Base-by-base conservation (phyloP, 345 rosid genomes). In the Ceriops tagal region DNA sequence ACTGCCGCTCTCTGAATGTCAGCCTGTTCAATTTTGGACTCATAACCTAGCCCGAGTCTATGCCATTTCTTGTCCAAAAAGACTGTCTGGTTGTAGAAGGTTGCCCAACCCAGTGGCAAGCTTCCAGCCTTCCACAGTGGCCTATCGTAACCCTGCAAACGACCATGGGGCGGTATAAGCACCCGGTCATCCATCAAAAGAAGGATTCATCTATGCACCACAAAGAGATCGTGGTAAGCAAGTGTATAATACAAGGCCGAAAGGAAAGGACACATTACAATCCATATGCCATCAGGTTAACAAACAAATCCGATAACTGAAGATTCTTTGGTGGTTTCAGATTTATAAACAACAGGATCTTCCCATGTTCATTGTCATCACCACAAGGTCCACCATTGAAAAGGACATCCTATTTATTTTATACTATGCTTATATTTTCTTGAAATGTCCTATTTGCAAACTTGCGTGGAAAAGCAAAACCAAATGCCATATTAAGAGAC, bases 81-180 rank as follows among this genome's bases (percentile, higher is more conserved):
- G 21, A 71, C 32, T 3, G 72, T 76, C 30, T 22, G 68, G 64
- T 76, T 71, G 63, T 76, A 71, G 68, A 76, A 71, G 11, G 61
- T 67, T 20, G 69, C 79, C 75, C 75, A 71, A 21, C 75, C 75
- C 15, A 71, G 22, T 13, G 75, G 69, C 71, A 76, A 56, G 65
- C 79, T 76, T 28, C 75, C 79, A 26, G 71, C 71, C 37, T 62
- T 71, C 75, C 72, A 76, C 75, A 76, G 26, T 34, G 68, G 71
- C 67, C 68, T 71, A 62, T 57, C 49, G 39, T 63, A 11, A 24
- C 75, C 75, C 79, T 76, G 69, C 64, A 57, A 71, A 20, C 58
- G 59, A 70, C 19, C 65, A 74, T 57, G 35, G 19, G 31, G 65
- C 21, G 72, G 69, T 18, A 70, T 60, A 31, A 28, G 30, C 37